These are phyloP conservation scores for Termitomyces sp. DNA, from an alignment of 768 basidiomycete genomes.

Conservation along the genomic window DNA sequence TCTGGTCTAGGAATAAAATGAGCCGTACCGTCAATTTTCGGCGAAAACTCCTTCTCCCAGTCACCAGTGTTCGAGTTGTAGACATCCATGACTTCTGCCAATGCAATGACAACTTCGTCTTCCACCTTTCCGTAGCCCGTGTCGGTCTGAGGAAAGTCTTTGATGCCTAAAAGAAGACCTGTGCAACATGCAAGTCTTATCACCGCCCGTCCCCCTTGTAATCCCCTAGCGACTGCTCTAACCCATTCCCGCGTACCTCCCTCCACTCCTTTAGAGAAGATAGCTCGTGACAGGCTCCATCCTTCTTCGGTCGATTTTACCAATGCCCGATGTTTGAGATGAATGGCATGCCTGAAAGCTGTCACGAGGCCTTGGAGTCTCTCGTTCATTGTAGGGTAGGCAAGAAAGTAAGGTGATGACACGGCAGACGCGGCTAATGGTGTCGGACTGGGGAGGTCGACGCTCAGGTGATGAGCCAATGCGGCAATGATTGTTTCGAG, in stretches of 20 bases:
- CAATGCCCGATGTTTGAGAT: constrained; percentile 45
- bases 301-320: constrained; percentile 28
- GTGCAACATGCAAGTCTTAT: constrained; percentile 58
- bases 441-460: constrained; percentile 47
- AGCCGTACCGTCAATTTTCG: constrained; percentile 41
- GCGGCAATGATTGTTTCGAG: constrained; percentile 49
- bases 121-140: constrained; percentile 43
- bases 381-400: constrained; percentile 37
- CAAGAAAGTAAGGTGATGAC: constrained; percentile 50
- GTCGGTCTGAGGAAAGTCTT: constrained; percentile 40
- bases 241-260: constrained; percentile 49
- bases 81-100: constrained; percentile 72
- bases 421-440: constrained; percentile 55
- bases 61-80: constrained; percentile 35
- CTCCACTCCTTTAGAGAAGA: constrained; percentile 37
- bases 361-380: constrained; percentile 48
- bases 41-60: constrained; percentile 72
- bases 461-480: constrained; percentile 56
- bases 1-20: background rate
- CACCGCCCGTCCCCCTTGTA: constrained; percentile 64
- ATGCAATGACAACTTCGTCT: constrained; percentile 62
- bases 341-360: constrained; percentile 59
- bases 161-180: constrained; percentile 62
- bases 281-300: constrained; percentile 26
- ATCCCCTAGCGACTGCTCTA: constrained; percentile 46